Percentiles rank a stretch among this genome's conserved stretches.
Evolutionary conservation across 257 asterid species (phyloP).

Genomic region (Cruciata laevipes): DNA sequence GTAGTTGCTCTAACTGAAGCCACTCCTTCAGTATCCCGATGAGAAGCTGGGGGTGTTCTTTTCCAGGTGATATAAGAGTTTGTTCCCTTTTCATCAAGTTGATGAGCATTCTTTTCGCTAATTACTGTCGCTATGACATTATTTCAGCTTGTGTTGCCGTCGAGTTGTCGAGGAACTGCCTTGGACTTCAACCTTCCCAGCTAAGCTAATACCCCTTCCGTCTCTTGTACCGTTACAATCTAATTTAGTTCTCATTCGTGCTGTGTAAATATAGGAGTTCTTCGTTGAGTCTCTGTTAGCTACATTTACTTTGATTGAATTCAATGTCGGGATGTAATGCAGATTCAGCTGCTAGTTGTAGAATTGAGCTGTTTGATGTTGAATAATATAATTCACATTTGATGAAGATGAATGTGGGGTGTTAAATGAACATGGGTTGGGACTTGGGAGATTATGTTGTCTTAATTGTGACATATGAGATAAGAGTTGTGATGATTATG

Average conservation of each 20-base stretch:
- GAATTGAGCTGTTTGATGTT: background rate
- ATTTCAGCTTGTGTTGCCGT: conserved; percentile 10
- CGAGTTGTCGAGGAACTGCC: background rate
- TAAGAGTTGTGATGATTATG: conserved; percentile 6
- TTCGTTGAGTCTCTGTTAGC: too few species aligned
- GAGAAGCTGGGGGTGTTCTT: conserved; percentile 12
- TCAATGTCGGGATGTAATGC: background rate
- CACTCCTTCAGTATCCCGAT: conserved; percentile 27
- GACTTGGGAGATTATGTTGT: conserved; percentile 12
- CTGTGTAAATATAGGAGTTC: background rate
- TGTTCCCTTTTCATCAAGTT: background rate
- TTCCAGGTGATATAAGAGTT: conserved; percentile 8
- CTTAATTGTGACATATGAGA: conserved; percentile 8
- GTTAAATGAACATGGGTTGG: conserved; percentile 20
- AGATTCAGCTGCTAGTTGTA: background rate
- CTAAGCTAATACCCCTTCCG: background rate
- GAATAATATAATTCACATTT: conserved; percentile 2
- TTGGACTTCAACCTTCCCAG: background rate
- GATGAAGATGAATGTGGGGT: conserved; percentile 9
- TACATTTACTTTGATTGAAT: too few species aligned
- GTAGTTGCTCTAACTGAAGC: conserved; percentile 14
- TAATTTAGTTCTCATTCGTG: background rate
- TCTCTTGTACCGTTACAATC: background rate
- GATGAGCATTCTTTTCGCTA: background rate
- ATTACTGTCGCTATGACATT: background rate